These are phyloP conservation scores for Crinitomyces ghanaensis DNA, from an alignment of 805 yeast species.

Conservation along the genomic window DNA sequence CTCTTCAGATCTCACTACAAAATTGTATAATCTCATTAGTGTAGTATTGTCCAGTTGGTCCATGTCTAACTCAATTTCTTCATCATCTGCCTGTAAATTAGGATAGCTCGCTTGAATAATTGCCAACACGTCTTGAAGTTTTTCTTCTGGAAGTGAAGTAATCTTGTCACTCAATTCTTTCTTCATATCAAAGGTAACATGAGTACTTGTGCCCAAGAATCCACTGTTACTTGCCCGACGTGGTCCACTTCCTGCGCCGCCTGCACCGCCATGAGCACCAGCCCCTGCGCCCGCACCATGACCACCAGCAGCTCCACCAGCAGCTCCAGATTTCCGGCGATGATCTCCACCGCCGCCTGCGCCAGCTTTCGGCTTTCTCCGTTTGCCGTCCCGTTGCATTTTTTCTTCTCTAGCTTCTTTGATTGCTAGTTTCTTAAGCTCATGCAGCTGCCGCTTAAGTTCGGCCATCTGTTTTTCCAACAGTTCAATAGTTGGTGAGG, in stretches of 20 bases:
- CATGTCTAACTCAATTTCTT: conserved; percentile 93
- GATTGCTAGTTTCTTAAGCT: conserved; percentile 50
- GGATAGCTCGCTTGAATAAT: conserved; percentile 74
- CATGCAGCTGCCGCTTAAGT: conserved; percentile 76
- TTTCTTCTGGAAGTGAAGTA: conserved; percentile 59
- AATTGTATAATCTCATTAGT: conserved; percentile 69
- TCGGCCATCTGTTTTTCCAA: conserved; percentile 76
- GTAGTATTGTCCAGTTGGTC: conserved; percentile 82
- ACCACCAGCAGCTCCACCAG: conserved; percentile 4
- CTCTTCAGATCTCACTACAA: conserved; percentile 47
- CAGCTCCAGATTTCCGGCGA: conserved; percentile 9
- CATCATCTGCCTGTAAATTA: conserved; percentile 52
- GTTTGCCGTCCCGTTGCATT: too few species aligned
- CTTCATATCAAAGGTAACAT: conserved; percentile 91
- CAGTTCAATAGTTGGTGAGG: conserved; percentile 82
- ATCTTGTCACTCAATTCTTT: conserved; percentile 83
- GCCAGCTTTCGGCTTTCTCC: conserved; percentile 42
- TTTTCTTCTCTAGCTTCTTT: conserved; percentile 19
- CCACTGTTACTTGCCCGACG: conserved; percentile 11
- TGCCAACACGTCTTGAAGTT: conserved; percentile 69
- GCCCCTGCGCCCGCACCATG: conserved; percentile 7
- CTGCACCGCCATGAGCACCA: conserved; percentile 11
- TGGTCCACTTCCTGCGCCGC: conserved; percentile 4
- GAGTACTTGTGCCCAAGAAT: conserved; percentile 19
- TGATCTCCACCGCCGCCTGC: conserved; percentile 17